Evolutionary conservation across 2,329 filamentous ascomycete genomes (phyloP), one percentile per base, ranked within the genome.

Genomic region (Epichloe scottii): DNA sequence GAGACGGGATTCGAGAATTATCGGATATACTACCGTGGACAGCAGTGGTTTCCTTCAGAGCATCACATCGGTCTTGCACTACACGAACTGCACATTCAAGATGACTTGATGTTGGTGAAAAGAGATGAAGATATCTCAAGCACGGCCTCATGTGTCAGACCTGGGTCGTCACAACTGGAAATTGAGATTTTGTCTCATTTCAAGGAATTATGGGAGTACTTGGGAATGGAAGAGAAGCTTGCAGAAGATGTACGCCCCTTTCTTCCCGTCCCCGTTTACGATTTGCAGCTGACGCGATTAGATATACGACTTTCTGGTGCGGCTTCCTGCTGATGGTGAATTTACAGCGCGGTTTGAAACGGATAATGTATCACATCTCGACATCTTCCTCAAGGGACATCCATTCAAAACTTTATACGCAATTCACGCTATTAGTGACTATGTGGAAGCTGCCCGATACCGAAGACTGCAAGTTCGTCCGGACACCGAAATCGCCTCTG

Each of bases 181-280:
- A 75, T 79, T 12, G 87, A 91, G 59, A 82, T 97, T 21, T 71
- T 93, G 57, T 77, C 82, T 52, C 87, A 94, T 64, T 95, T 95
- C 60, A 78, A 87, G 50, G 82, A 91, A 54, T 69, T 98, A 23
- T 95, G 93, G 75, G 78, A 81, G 42, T 85, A 91, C 60, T 74
- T 97, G 50, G 81, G 82, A 56, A 78, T 90, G 68, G 78, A 87
- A 43, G 82, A 90, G 53, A 73, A 71, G 47, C 70, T 89, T 41
- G 82, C 86, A 6, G 72, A 77, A 60, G 82, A 87, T 71, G 82
- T 85, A 71, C 57, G 67, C 53, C 17, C 4, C 42, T 15, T 15
- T 30, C n/a, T 45, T 14, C n/a, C 8, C 15, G 11, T 46, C 30
- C 17, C 12, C 30, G 5, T 7, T 38, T 30, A 45, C 39, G 4